Evolutionary conservation across 1,284 basidiomycete species (phyloP).

Genomic region (Irpex lacteus): DNA sequence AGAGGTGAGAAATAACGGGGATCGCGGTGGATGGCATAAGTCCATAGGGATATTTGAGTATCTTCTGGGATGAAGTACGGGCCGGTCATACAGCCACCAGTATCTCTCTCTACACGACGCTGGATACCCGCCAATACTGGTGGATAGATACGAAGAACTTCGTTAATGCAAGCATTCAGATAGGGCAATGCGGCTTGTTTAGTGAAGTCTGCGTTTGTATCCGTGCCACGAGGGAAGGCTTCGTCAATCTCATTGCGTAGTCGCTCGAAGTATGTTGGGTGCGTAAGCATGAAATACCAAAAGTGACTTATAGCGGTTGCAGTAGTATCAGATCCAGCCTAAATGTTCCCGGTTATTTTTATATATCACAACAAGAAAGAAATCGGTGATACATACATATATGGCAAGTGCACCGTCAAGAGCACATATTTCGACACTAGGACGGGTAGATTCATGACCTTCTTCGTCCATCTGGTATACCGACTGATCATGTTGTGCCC

Average conservation of each 20-base stretch:
- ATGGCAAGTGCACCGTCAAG: slow-evolving; percentile 15
- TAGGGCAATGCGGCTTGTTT: slow-evolving; percentile 15
- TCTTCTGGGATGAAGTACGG: slow-evolving; percentile 36
- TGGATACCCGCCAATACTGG: slow-evolving; percentile 34
- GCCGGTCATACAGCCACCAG: slow-evolving; percentile 31
- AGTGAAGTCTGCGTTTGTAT: slow-evolving; percentile 9
- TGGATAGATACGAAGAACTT: slow-evolving; percentile 37
- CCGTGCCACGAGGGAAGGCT: slow-evolving; percentile 11
- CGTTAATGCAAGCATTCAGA: slow-evolving; percentile 30
- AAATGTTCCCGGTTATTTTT: neutral
- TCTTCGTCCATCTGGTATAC: slow-evolving; percentile 14
- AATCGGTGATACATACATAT: slow-evolving; percentile 9
- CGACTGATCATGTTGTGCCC: too few species aligned
- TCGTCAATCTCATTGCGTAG: slow-evolving; percentile 16
- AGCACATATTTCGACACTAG: slow-evolving; percentile 3
- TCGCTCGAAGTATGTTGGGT: slow-evolving; percentile 10
- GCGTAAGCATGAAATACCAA: slow-evolving; percentile 16
- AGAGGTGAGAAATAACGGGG: slow-evolving; percentile 38
- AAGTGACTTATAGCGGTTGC: slow-evolving; percentile 15
- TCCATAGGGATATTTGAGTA: slow-evolving; percentile 34
- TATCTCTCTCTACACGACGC: slow-evolving; percentile 29
- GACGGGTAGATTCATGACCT: slow-evolving; percentile 6
- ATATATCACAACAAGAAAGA: neutral
- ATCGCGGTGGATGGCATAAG: slow-evolving; percentile 39
- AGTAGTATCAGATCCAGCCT: slow-evolving; percentile 17